A percentile compares a stretch with the other conserved stretches of the same genome.
These are phyloP conservation scores for Phycomyces nitens DNA, from an alignment of 192 early-diverging fungal genomes.

Conservation along the genomic window DNA sequence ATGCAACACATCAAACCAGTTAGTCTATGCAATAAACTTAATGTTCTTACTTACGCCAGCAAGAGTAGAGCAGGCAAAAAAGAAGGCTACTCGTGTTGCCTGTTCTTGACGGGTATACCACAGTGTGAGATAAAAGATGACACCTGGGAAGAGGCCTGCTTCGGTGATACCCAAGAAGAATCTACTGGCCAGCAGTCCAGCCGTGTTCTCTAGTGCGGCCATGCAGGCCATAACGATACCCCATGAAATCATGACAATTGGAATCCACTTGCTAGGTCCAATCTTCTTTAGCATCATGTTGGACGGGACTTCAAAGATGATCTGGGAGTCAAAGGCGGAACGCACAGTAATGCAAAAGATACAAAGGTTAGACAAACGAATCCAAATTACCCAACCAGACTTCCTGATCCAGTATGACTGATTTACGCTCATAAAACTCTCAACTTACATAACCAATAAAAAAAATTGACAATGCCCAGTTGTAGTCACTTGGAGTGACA, in stretches of 20 bases:
- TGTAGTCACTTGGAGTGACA: slow-evolving; percentile 45
- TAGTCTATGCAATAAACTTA: slow-evolving; percentile 41
- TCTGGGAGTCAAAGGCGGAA: slow-evolving; percentile 32
- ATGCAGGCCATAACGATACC: slow-evolving; percentile 50
- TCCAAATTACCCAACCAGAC: too few species aligned
- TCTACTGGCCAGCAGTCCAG: slow-evolving; percentile 45
- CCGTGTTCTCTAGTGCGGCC: slow-evolving; percentile 40
- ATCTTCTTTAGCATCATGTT: slow-evolving; percentile 62
- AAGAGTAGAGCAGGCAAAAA: slow-evolving; percentile 50
- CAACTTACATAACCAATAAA: slow-evolving; percentile 57
- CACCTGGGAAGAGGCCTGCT: slow-evolving; percentile 58
- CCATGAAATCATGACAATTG: slow-evolving; percentile 56
- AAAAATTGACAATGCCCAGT: slow-evolving; percentile 62
- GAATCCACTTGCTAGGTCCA: slow-evolving; percentile 56
- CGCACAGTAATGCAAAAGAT: neutral
- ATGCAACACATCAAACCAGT: slow-evolving; percentile 2
- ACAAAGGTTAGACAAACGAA: neutral
- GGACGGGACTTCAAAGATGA: slow-evolving; percentile 72
- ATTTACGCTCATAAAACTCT: too few species aligned
- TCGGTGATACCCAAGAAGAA: slow-evolving; percentile 62
- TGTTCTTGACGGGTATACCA: slow-evolving; percentile 51
- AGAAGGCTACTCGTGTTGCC: slow-evolving; percentile 49
- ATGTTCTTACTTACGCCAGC: slow-evolving; percentile 47
- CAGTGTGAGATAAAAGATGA: slow-evolving; percentile 50
- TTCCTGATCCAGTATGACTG: too few species aligned